Evolutionary conservation across 495 filamentous ascomycete species (phyloP).

Genomic region (Annulohypoxylon moriforme): DNA sequence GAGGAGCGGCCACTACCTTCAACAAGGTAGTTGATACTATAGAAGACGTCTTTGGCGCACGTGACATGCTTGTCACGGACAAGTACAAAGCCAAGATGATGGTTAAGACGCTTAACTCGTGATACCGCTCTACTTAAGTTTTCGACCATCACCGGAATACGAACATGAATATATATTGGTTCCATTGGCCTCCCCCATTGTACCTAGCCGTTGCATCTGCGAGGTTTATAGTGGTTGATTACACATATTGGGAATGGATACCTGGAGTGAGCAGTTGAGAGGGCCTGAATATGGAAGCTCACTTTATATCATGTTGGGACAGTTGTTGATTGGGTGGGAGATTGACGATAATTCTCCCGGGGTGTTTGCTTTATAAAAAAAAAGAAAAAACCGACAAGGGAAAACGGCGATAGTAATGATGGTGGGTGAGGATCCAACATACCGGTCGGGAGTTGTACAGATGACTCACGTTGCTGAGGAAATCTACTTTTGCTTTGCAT

Average conservation of each 20-base stretch:
- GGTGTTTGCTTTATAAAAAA: neutral
- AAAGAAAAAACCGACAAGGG: neutral
- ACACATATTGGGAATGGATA: neutral
- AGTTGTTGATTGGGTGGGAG: neutral
- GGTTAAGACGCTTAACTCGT: constrained; percentile 66
- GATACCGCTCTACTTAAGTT: neutral
- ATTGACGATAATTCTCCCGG: neutral
- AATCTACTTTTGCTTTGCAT: neutral
- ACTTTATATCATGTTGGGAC: neutral
- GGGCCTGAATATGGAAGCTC: neutral
- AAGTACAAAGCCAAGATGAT: constrained; percentile 74
- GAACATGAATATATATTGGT: neutral
- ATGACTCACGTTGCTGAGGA: neutral
- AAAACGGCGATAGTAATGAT: neutral
- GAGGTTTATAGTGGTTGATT: neutral
- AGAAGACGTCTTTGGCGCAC: constrained; percentile 65
- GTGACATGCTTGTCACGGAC: constrained; percentile 76
- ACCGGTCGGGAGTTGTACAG: neutral
- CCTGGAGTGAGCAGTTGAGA: neutral
- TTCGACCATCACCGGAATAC: neutral
- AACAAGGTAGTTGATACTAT: constrained; percentile 82
- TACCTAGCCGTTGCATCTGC: neutral
- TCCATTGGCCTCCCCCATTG: neutral
- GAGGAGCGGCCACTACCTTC: constrained; percentile 87
- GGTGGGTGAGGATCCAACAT: neutral